Evolutionary conservation across 192 early-diverging fungal genomes (phyloP), one percentile per base, ranked within the genome.

Genomic region (Diversispora eburnea): DNA sequence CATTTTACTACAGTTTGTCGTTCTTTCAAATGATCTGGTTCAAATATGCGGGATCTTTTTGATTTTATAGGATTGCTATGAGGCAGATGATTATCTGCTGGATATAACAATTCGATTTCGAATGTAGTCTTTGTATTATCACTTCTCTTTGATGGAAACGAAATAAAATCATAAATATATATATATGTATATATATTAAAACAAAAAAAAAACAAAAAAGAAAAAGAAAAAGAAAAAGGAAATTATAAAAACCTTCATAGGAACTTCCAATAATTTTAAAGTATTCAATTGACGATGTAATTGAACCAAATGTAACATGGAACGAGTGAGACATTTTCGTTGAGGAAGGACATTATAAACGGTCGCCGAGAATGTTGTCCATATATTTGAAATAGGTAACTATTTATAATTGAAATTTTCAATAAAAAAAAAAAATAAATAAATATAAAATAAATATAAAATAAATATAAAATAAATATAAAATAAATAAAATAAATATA

Each of bases 231-330:
- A 15, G 17, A 15, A 17, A 9, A 54, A 54, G 13, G 51, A 13
- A 4, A 54, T 4, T 17, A 49, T 57, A 3, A n/a, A n/a, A 43
- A 76, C 75, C 67, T 76, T 76, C 75, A 76, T 76, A n/a, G 75
- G 75, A n/a, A 76, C 61, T 45, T 72, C 75, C 20, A 55, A 20
- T 39, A 76, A 13, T 41, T 51, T 13, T 15, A 76, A 71, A 13
- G 46, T 43, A 49, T 76, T 51, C 22, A 76, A 56, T 17, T 52
- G 10, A 12, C 49, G 57, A 20, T 76, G 75, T 8, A 71, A 9
- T 33, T 76, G 75, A 46, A 49, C 54, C 22, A 76, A 66, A 63
- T 76, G 67, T 8, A 64, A 42, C 75, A 76, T 76, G 6, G 75
- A 51, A 42, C 59, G 47, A 19, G 69, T 58, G 10, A 76, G 15